Evolutionary conservation across 108 stramenopile genomes (phyloP), one percentile per base, ranked within the genome.

Genomic region (Mayamaea pseudoterrestris): DNA sequence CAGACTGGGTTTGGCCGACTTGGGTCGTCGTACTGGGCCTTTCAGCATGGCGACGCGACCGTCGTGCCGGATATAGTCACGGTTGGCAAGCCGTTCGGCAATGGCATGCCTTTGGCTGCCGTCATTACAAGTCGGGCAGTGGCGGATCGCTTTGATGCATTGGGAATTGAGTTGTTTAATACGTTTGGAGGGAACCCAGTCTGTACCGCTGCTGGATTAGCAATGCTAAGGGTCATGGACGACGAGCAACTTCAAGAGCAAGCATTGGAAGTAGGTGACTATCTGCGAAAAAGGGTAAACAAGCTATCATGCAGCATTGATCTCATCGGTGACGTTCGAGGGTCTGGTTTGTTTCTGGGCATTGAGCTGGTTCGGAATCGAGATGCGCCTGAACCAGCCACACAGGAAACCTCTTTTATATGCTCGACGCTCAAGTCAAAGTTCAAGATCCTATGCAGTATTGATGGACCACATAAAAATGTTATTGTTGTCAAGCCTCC

Each of bases 61-160:
- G 68, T 94, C n/a, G 61, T 80, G n/a, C 97, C 97, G 1, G 97
- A 98, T 62, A 91, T 95, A 37, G 90, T 98, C 5, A 95, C 97
- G 4, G 52, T 94, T 20, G 97, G 94, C 27, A 98, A 98, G 63
- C 97, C 97, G 0, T 85, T 95, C 56, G 97, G 94, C 7, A 98
- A 98, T 58, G 97, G 97, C 21, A 75, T 92, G 68, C 90, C 93
- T 21, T 64, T 98, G 23, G 94, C 87, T n/a, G 94, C 92, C 18
- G 93, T 95, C 13, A 62, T 95, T 29, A 83, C 74, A 12, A 78
- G 69, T 9, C 61, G 62, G 8, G 58, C 55, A 25, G 62, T 98
- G 22, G 81, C 92, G 13, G 63, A 83, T 37, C 68, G 81, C 8
- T 95, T 98, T 72, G 71, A 83, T 37, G 50, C 30, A 1, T 60